Evolutionary conservation across 2,329 filamentous ascomycete species (phyloP).

Genomic region (Fusarium brachygibbosum): DNA sequence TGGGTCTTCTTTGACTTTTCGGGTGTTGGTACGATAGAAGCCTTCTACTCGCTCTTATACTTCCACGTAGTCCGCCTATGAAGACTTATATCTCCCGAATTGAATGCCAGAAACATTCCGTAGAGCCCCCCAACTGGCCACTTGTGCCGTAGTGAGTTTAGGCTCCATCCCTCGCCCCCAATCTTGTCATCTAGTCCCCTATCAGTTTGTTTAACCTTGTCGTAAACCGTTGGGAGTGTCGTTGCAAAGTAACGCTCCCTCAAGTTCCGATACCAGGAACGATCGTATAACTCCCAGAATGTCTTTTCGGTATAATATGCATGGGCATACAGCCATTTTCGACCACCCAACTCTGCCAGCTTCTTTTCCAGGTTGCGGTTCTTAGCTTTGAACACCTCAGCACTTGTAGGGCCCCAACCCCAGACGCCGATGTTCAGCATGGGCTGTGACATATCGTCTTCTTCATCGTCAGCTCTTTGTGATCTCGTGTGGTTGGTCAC

Average conservation of each 20-base stretch:
- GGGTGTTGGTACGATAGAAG: too few relatives aligned
- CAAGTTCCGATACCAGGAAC: constrained; percentile 69
- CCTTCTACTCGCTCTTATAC: neutral
- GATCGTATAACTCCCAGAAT: constrained; percentile 73
- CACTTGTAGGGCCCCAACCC: constrained; percentile 73
- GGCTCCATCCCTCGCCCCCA: neutral
- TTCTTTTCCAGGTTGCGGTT: constrained; percentile 77
- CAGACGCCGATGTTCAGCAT: constrained; percentile 76
- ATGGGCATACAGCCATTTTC: constrained; percentile 87
- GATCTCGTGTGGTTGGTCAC: neutral
- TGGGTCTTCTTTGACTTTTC: too few relatives aligned
- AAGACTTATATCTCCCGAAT: constrained; percentile 37
- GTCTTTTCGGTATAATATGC: constrained; percentile 78
- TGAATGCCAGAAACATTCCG: constrained; percentile 39
- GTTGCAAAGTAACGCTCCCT: constrained; percentile 70
- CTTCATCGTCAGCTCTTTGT: rapidly evolving
- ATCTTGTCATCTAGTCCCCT: constrained; percentile 38
- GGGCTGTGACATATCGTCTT: constrained; percentile 4
- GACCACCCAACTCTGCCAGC: constrained; percentile 73
- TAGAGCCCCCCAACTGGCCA: constrained; percentile 44
- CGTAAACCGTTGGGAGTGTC: constrained; percentile 72
- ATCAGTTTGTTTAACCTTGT: constrained; percentile 72
- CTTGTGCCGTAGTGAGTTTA: neutral
- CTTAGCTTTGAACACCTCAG: constrained; percentile 67
- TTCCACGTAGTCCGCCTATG: constrained; percentile 36